phyloP scores from a whole-genome alignment of 345 rosid species.

The Dipteronia sinensis region DNA sequence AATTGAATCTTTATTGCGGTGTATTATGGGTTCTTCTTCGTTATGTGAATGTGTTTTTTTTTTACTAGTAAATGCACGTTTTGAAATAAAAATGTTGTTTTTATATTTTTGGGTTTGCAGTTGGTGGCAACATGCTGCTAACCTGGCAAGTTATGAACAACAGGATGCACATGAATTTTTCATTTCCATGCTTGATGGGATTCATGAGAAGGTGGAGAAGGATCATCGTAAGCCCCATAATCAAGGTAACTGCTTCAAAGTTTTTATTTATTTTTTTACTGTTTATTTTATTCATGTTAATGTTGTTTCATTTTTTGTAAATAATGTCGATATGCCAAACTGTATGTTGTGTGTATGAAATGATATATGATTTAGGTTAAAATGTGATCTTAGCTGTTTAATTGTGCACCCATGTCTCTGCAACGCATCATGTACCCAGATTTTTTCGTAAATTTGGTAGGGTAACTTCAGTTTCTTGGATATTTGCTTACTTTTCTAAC shows the following conservation, averaged over 20 bases:
- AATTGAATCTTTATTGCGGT: not conserved
- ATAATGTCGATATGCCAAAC: not conserved
- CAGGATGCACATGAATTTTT: slow-evolving; percentile 77
- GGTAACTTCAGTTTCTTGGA: not conserved
- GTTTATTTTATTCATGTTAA: not conserved
- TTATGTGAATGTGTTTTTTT: not conserved
- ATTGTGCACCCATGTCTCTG: slow-evolving; percentile 7
- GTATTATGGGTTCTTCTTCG: not conserved
- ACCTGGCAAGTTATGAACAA: slow-evolving; percentile 67
- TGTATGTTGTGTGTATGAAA: not conserved
- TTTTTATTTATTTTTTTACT: not conserved
- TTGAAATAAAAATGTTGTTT: slow-evolving; percentile 2
- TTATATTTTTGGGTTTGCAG: slow-evolving; percentile 33
- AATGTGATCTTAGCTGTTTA: not conserved
- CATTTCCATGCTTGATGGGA: slow-evolving; percentile 70
- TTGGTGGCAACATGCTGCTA: slow-evolving; percentile 73
- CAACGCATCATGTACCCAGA: not conserved
- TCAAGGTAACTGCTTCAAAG: slow-evolving; percentile 39
- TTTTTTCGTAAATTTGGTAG: not conserved
- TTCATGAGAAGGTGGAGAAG: slow-evolving; percentile 64
- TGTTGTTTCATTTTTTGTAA: not conserved
- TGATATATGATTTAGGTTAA: not conserved
- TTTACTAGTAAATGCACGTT: not conserved
- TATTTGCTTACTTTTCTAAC: not conserved
- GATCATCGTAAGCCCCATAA: slow-evolving; percentile 38